phyloP scores from a whole-genome alignment of 1,284 basidiomycete genomes.

The Ustilago tritici region DNA sequence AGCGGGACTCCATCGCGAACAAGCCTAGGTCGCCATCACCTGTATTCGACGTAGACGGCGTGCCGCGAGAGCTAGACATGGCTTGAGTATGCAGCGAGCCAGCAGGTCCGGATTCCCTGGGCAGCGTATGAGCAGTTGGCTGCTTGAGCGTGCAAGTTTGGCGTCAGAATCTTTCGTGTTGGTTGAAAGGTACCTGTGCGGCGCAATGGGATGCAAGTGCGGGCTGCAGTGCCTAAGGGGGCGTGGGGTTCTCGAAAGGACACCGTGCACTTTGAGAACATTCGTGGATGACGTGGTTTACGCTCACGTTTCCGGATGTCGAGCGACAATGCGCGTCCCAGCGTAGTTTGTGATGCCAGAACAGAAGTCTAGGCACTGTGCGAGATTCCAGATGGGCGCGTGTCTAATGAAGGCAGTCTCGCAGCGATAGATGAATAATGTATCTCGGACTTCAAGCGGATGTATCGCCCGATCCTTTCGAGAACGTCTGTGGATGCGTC shows the following conservation, averaged over 20 bases:
- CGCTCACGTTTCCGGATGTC: not conserved
- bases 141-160: not conserved
- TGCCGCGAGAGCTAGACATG: conserved; percentile 17
- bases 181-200: not conserved
- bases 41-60: conserved; percentile 12
- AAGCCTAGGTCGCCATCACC: conserved; percentile 51
- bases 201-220: not conserved
- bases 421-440: not conserved
- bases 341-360: not conserved
- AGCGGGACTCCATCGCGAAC: conserved; percentile 39
- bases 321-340: not conserved
- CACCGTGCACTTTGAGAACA: conserved; percentile 4
- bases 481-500: too few species aligned
- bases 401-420: not conserved
- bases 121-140: not conserved
- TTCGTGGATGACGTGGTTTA: not conserved
- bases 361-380: not conserved
- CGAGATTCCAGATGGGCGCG: not conserved
- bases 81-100: not conserved
- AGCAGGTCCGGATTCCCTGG: not conserved
- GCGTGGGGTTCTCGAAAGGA: not conserved
- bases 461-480: too few species aligned
- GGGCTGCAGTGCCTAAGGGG: not conserved
- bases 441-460: not conserved
- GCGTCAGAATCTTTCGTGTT: not conserved